These are phyloP conservation scores for Fusarium oxysporum DNA, from an alignment of 2,329 filamentous ascomycete species.

Conservation along the genomic window DNA sequence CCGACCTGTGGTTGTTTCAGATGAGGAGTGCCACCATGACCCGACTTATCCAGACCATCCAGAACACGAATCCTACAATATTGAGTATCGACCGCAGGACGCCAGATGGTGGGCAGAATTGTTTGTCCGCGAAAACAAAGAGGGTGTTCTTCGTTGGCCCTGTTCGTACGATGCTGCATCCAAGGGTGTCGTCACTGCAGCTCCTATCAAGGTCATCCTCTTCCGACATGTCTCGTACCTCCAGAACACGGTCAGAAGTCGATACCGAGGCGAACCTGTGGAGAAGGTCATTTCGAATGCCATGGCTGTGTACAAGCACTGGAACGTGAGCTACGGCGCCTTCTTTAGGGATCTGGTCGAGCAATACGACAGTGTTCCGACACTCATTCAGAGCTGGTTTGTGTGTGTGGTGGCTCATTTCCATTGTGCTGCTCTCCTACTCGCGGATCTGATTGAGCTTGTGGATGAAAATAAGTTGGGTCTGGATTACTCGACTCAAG, in stretches of 20 bases:
- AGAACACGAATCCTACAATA: slow-evolving; percentile 33
- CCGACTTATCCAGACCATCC: slow-evolving; percentile 41
- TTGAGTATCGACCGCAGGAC: slow-evolving; percentile 38
- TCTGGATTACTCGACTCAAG: slow-evolving; percentile 39
- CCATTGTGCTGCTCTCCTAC: slow-evolving; percentile 66
- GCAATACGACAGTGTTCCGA: slow-evolving; percentile 61
- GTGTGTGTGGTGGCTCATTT: slow-evolving; percentile 68
- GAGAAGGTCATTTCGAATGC: slow-evolving; percentile 62
- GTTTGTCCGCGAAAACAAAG: slow-evolving; percentile 49
- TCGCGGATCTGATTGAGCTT: slow-evolving; percentile 64
- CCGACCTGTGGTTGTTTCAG: slow-evolving; percentile 51
- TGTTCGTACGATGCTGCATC: slow-evolving; percentile 65
- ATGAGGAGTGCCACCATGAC: slow-evolving; percentile 56
- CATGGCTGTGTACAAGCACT: slow-evolving; percentile 64
- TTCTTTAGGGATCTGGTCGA: slow-evolving; percentile 65
- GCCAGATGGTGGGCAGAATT: slow-evolving; percentile 51
- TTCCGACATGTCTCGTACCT: slow-evolving; percentile 68
- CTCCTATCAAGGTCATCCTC: slow-evolving; percentile 69
- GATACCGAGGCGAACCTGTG: slow-evolving; percentile 51
- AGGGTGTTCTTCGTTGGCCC: slow-evolving; percentile 59
- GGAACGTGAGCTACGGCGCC: slow-evolving; percentile 62
- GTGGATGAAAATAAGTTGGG: slow-evolving; percentile 57
- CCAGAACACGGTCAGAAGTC: slow-evolving; percentile 61
- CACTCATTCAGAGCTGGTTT: slow-evolving; percentile 70
- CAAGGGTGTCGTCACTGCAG: slow-evolving; percentile 61